Conservation (phyloP, 768 basidiomycete genomes). For the Leccinum incarnatum region DNA sequence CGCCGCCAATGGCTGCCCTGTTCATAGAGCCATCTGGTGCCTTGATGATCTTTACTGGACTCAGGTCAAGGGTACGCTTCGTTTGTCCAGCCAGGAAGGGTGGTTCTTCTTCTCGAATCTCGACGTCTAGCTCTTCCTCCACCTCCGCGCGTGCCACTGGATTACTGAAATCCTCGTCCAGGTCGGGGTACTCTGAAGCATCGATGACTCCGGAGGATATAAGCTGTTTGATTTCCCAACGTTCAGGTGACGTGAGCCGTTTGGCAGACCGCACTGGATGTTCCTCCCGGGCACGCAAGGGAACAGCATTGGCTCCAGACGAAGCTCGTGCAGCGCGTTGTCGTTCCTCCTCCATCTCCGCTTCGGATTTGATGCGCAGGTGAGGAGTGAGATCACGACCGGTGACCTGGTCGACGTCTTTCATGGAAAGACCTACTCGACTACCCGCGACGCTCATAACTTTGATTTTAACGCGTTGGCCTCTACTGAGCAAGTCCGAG, state of each 20-base stretch:
- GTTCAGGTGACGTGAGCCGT: slow-evolving; percentile 90
- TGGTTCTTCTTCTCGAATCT: slow-evolving; percentile 95
- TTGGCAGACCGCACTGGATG: slow-evolving; percentile 73
- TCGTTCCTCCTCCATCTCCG: slow-evolving; percentile 86
- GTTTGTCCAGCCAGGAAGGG: slow-evolving; percentile 96
- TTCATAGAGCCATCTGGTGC: slow-evolving; percentile 98
- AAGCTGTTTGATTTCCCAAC: slow-evolving; percentile 99
- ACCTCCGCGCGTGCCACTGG: slow-evolving; percentile 79
- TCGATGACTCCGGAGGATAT: slow-evolving; percentile 92
- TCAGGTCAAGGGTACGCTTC: slow-evolving; percentile 90
- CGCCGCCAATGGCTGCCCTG: slow-evolving; percentile 90
- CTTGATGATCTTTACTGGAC: slow-evolving; percentile 97
- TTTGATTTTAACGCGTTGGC: slow-evolving; percentile 90
- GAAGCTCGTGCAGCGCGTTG: slow-evolving; percentile 57
- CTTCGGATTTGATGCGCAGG: slow-evolving; percentile 89
- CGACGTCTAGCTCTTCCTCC: slow-evolving; percentile 96
- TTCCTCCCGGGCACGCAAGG: slow-evolving; percentile 56
- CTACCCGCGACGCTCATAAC: slow-evolving; percentile 89
- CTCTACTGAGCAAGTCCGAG: slow-evolving; percentile 79
- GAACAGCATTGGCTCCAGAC: slow-evolving; percentile 86
- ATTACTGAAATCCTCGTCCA: slow-evolving; percentile 82
- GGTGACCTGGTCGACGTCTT: slow-evolving; percentile 90
- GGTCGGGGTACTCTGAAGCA: slow-evolving; percentile 90
- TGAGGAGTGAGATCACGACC: slow-evolving; percentile 94
- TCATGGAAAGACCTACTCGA: slow-evolving; percentile 89